phyloP scores from a whole-genome alignment of 768 basidiomycete genomes.

The Peribolospora baueri region DNA sequence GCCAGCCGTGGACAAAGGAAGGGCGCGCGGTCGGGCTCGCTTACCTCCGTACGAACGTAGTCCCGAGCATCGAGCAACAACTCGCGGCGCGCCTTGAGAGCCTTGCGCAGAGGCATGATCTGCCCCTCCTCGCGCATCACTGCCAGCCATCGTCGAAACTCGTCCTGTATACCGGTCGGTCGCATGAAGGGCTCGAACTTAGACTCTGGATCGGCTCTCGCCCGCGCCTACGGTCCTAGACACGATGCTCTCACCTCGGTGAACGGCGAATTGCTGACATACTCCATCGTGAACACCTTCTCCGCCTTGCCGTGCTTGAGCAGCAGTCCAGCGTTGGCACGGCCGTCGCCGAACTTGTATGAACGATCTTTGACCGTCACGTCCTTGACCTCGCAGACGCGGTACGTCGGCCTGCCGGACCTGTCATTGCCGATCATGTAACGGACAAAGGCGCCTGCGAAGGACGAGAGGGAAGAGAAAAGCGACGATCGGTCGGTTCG shows the following conservation, averaged over 20 bases:
- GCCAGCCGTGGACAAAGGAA: too few relatives aligned
- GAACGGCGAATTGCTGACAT: conserved; percentile 53
- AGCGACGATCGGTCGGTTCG: conserved; percentile 16
- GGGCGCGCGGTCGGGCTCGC: too few relatives aligned
- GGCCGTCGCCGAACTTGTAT: not conserved
- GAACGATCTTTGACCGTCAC: not conserved
- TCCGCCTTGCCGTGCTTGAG: conserved; percentile 51
- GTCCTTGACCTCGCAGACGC: conserved; percentile 54
- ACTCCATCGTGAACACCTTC: conserved; percentile 49
- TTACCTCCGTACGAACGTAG: too few relatives aligned
- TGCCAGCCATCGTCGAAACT: too few relatives aligned
- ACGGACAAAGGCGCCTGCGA: conserved; percentile 58
- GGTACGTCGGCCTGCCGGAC: conserved; percentile 36
- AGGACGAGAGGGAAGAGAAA: conserved; percentile 1
- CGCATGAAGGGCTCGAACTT: not conserved
- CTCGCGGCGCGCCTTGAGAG: conserved; percentile 30
- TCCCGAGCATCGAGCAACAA: conserved; percentile 25
- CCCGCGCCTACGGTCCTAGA: not conserved
- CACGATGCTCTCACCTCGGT: conserved; percentile 28
- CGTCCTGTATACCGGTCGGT: too few relatives aligned
- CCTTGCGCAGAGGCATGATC: conserved; percentile 34
- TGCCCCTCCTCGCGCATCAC: conserved; percentile 32
- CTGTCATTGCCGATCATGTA: conserved; percentile 46
- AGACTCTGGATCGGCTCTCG: not conserved
- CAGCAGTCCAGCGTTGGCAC: conserved; percentile 35